Conservation (phyloP, 768 basidiomycete genomes). For the Suillus tomentosus region DNA sequence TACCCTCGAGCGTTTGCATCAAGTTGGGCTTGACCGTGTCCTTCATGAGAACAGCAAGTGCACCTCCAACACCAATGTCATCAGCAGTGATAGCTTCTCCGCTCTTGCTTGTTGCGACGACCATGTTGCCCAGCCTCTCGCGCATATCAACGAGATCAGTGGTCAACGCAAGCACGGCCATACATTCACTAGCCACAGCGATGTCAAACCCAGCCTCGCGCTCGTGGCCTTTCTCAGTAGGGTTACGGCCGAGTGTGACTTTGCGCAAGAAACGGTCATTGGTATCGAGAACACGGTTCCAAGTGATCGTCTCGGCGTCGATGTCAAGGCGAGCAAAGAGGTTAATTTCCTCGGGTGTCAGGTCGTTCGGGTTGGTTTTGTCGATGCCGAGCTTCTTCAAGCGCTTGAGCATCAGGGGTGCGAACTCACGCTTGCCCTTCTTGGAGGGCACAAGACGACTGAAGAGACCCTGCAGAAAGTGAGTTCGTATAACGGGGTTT, state of each 20-base stretch:
- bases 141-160: constrained; percentile 91
- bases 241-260: constrained; percentile 87
- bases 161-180: constrained; percentile 94
- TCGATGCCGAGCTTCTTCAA: constrained; percentile 92
- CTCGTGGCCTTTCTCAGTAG: constrained; percentile 88
- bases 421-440: constrained; percentile 94
- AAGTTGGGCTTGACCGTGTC: constrained; percentile 99
- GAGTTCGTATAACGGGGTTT: background rate
- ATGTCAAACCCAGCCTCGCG: constrained; percentile 96
- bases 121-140: constrained; percentile 91
- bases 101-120: constrained; percentile 89
- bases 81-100: constrained; percentile 95
- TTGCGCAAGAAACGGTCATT: constrained; percentile 97
- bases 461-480: constrained; percentile 64
- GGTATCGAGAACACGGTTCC: constrained; percentile 96
- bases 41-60: constrained; percentile 96
- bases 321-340: constrained; percentile 92
- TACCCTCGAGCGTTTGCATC: constrained; percentile 98
- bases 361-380: constrained; percentile 89
- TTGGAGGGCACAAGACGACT: constrained; percentile 88
- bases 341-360: constrained; percentile 90
- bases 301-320: constrained; percentile 89
- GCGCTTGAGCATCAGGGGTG: constrained; percentile 95
- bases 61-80: constrained; percentile 93
- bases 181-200: constrained; percentile 94